Conservation (phyloP, 129 eudicot species). For the Artemisia argyi region DNA sequence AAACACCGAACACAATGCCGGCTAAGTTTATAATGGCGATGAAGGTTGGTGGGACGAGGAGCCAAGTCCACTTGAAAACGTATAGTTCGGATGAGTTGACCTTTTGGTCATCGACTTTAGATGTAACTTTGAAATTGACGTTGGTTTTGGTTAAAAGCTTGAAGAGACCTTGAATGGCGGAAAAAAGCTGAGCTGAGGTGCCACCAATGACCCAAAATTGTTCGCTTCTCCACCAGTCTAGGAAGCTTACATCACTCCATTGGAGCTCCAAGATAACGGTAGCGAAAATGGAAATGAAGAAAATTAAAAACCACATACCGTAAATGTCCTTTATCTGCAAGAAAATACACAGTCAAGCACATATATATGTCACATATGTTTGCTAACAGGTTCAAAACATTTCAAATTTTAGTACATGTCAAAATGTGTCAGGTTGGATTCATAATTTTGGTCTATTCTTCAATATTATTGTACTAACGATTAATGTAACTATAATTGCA, state of each 20-base stretch:
- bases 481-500: too few relatives aligned
- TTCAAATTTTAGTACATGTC: too few relatives aligned
- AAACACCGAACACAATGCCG: conserved; percentile 72
- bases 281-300: conserved; percentile 67
- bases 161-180: conserved; percentile 78
- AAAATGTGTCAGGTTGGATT: too few relatives aligned
- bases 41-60: conserved; percentile 81
- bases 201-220: conserved; percentile 96
- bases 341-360: background rate
- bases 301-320: conserved; percentile 76
- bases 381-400: too few relatives aligned
- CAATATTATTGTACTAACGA: too few relatives aligned
- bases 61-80: conserved; percentile 81
- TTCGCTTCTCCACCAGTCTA: conserved; percentile 91
- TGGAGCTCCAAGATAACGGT: conserved; percentile 76
- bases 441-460: too few relatives aligned
- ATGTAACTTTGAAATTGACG: conserved; percentile 82
- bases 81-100: conserved; percentile 80
- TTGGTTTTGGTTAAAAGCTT: conserved; percentile 79
- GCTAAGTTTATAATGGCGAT: conserved; percentile 63
- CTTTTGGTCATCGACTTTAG: conserved; percentile 74
- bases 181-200: conserved; percentile 80
- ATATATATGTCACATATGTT: too few relatives aligned
- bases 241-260: conserved; percentile 75
- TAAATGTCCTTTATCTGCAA: conserved; percentile 84